phyloP scores from a whole-genome alignment of 768 basidiomycete genomes.

The Fibroporia radiculosa region DNA sequence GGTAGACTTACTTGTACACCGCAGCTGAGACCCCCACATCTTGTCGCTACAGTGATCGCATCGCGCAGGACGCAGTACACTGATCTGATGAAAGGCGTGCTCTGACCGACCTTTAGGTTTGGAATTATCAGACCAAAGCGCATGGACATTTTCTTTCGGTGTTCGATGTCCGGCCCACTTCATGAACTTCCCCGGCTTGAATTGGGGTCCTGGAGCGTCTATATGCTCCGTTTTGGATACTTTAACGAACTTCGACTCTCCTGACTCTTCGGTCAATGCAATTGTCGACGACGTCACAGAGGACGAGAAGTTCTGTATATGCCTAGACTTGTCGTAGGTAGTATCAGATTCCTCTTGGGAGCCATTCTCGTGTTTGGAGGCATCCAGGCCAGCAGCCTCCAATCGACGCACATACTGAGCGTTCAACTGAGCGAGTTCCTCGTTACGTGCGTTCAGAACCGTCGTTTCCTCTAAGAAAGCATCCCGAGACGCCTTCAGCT shows the following conservation, averaged over 20 bases:
- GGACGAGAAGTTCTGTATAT: constrained; percentile 5
- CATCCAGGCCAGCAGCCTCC: constrained; percentile 31
- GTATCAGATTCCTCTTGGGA: constrained; percentile 9
- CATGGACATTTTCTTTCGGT: constrained; percentile 33
- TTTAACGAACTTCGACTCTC: constrained; percentile 36
- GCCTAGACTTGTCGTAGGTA: background rate
- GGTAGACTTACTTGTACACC: constrained; percentile 68
- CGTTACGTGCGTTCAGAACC: constrained; percentile 84
- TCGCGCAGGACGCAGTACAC: constrained; percentile 78
- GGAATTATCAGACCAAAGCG: constrained; percentile 16
- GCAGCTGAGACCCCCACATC: constrained; percentile 96
- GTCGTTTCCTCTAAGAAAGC: constrained; percentile 88
- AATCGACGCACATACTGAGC: constrained; percentile 75
- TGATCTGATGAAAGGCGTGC: constrained; percentile 87
- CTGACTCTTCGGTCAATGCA: constrained; percentile 38
- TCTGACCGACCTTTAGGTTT: constrained; percentile 30
- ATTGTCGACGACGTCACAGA: constrained; percentile 36
- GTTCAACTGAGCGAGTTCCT: constrained; percentile 84
- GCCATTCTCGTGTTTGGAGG: constrained; percentile 11
- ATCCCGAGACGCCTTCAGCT: constrained; percentile 81
- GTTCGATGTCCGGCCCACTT: constrained; percentile 62
- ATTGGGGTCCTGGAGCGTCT: constrained; percentile 41
- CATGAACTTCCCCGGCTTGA: constrained; percentile 51
- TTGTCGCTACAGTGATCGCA: constrained; percentile 98
- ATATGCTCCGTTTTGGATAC: constrained; percentile 21